These are phyloP conservation scores for Amaranthus tricolor DNA, from an alignment of 179 eudicot species.

Conservation along the genomic window DNA sequence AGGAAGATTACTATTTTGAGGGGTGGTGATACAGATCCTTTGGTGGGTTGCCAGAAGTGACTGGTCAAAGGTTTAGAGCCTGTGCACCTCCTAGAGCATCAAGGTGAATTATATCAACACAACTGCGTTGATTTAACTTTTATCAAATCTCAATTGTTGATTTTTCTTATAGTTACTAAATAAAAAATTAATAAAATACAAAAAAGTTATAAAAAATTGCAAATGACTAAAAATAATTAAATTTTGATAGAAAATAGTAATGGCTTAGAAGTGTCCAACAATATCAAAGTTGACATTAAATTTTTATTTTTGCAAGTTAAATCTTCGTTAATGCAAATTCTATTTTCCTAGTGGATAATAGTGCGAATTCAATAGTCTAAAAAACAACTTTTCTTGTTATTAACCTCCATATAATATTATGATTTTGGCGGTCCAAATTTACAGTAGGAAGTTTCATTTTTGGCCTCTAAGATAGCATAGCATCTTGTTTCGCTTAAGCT, in stretches of 20 bases:
- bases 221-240: too few species aligned
- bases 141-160: too few species aligned
- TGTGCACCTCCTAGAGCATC: background rate
- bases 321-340: too few species aligned
- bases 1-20: background rate
- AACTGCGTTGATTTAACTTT: too few species aligned
- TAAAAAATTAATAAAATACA: too few species aligned
- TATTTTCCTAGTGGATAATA: too few species aligned
- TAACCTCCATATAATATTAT: background rate
- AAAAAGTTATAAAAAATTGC: too few species aligned
- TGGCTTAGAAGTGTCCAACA: too few species aligned
- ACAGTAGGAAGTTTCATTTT: background rate
- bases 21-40: background rate
- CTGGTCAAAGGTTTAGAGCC: background rate
- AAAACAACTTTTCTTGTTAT: background rate
- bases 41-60: background rate
- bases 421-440: background rate
- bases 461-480: background rate
- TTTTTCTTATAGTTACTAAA: too few species aligned
- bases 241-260: background rate
- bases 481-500: background rate
- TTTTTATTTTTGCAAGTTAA: too few species aligned
- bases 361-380: background rate
- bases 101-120: background rate
- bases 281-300: too few species aligned